Base-by-base conservation (phyloP, 345 rosid species). In the Euphorbia pulcherrima region DNA sequence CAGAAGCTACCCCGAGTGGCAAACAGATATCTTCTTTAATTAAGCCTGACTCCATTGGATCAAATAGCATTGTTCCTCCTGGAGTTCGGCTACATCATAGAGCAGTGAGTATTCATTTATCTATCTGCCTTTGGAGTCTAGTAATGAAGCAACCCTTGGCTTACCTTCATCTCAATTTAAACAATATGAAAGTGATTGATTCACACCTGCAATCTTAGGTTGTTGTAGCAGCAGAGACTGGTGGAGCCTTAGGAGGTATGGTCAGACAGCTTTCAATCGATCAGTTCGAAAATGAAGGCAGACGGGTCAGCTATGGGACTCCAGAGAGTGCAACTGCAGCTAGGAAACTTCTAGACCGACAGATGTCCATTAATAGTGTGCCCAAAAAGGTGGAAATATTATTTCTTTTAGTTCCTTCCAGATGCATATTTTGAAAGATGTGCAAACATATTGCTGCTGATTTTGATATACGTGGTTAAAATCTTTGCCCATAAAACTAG, bases 241-340 rank as follows among this genome's bases (percentile, higher is more conserved):
- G 91, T 71, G 99, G 97, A 71, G 99, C 97, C 72, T 83, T 94
- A 80, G 97, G 97, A 74, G 97, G 99, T 72, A 83, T 92, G 97
- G 97, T 94, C 68, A 83, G 97, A 72, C 97, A 87, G 79, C 92
- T 91, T 79, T 90, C 99, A 4, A 90, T 91, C 52, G 97, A 94
- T 71, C 97, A 91, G 76, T 94, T 94, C 80, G 97, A 94, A 83
- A 94, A 91, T 74, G 97, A 94, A 81, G 96, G 97, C 68, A 87
- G 97, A 62, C 89, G 96, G 83, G 97, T 91, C 70, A 84, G 96
- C 77, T 88, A 93, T 73, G 98, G 98, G 62, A 88, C 94, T 54
- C 90, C 97, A 1, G 97, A 89, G 83, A 91, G 82, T 84, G 93
- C 97, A 73, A 83, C 87, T 65, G 99, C 97, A 53, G 97, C 99